Evolutionary conservation across 1,284 basidiomycete species (phyloP).

Genomic region (Rugosomyces carneus): DNA sequence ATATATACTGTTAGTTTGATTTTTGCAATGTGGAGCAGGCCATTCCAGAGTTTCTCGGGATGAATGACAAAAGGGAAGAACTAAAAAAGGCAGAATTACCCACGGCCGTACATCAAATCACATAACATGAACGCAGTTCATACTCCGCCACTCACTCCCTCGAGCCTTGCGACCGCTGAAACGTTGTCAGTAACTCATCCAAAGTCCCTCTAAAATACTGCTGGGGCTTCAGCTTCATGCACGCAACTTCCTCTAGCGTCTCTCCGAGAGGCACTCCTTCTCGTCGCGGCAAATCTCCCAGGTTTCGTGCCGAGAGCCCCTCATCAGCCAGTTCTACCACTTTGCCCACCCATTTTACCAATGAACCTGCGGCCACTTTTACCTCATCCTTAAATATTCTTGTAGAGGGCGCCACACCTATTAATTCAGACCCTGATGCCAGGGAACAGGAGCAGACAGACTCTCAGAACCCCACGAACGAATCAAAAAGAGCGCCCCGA

Average conservation of each 20-base stretch:
- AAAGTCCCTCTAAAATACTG: constrained; percentile 28
- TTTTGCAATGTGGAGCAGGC: constrained; percentile 19
- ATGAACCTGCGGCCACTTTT: constrained; percentile 46
- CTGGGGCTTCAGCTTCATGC: constrained; percentile 31
- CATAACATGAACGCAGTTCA: constrained; percentile 30
- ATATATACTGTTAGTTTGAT: neutral
- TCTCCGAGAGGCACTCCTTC: constrained; percentile 49
- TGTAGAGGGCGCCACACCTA: constrained; percentile 57
- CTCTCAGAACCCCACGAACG: constrained; percentile 26
- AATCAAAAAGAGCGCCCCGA: constrained; percentile 66
- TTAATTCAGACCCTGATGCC: constrained; percentile 32
- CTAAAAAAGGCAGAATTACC: constrained; percentile 26
- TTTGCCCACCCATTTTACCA: constrained; percentile 35
- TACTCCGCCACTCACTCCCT: constrained; percentile 39
- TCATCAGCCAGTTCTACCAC: constrained; percentile 34
- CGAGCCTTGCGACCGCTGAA: constrained; percentile 32
- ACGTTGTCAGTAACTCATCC: constrained; percentile 30
- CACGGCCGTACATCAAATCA: constrained; percentile 31
- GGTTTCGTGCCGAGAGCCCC: constrained; percentile 39
- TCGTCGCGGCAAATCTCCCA: constrained; percentile 51
- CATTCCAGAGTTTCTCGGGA: constrained; percentile 18
- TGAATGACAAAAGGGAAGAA: constrained; percentile 13
- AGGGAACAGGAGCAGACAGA: constrained; percentile 22
- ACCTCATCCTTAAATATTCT: constrained; percentile 62
- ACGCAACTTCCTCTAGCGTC: constrained; percentile 37